Conservation (phyloP, 1,284 basidiomycete species). For the Pseudozyma tsukubaensis region DNA sequence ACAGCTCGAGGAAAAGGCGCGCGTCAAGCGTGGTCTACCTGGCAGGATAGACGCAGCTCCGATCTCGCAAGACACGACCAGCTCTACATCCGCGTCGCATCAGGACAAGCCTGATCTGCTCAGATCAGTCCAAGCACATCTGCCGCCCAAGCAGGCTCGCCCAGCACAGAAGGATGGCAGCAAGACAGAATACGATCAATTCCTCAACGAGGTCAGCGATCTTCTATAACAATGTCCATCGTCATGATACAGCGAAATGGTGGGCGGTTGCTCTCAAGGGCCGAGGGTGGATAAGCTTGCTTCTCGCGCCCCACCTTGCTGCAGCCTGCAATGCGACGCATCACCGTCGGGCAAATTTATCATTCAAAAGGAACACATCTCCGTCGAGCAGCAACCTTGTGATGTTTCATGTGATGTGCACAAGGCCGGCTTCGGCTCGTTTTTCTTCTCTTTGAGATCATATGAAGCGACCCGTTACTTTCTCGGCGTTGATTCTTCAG, state of each 20-base stretch:
- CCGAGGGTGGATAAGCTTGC: no score
- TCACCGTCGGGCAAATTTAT: not conserved
- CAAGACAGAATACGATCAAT: slow-evolving; percentile 41
- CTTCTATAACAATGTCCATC: slow-evolving; percentile 17
- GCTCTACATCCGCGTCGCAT: slow-evolving; percentile 7
- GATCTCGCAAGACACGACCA: slow-evolving; percentile 20
- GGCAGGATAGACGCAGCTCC: slow-evolving; percentile 56
- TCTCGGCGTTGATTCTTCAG: not conserved
- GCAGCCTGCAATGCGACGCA: slow-evolving; percentile 1
- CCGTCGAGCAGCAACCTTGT: not conserved
- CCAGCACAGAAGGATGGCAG: not conserved
- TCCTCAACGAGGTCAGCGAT: slow-evolving; percentile 46
- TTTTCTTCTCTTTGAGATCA: slow-evolving; percentile 3
- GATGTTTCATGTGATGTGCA: slow-evolving; percentile 5
- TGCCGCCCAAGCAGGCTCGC: slow-evolving; percentile 11
- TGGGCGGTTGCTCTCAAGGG: no score
- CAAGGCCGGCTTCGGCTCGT: not conserved
- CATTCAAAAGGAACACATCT: not conserved
- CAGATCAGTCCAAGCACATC: slow-evolving; percentile 33
- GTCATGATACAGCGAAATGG: not conserved
- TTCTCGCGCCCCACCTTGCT: not conserved
- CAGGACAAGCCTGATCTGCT: slow-evolving; percentile 30
- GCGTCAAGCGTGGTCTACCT: slow-evolving; percentile 52
- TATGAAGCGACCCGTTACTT: slow-evolving; percentile 7
- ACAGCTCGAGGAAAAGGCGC: slow-evolving; percentile 46